Conservation (phyloP, 805 yeast species). For the Spathaspora girioi region DNA sequence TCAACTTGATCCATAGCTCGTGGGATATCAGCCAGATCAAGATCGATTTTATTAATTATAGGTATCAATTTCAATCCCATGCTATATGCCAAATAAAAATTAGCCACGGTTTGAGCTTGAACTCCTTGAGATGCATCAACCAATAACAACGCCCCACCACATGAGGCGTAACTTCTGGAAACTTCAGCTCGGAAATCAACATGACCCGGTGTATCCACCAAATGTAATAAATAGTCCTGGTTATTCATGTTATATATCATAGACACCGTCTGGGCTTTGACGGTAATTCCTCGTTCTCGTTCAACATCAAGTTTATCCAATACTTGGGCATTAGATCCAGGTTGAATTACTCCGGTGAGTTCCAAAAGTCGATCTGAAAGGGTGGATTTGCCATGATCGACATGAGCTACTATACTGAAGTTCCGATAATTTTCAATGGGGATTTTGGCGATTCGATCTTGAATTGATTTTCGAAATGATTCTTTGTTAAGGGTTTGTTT, state of each 20-base stretch:
- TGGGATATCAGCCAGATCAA: slow-evolving; percentile 82
- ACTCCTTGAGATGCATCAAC: slow-evolving; percentile 97
- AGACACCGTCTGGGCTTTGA: slow-evolving; percentile 94
- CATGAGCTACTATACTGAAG: slow-evolving; percentile 95
- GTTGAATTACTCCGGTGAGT: slow-evolving; percentile 80
- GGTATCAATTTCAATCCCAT: slow-evolving; percentile 81
- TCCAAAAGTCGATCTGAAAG: slow-evolving; percentile 84
- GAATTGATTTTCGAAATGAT: slow-evolving; percentile 28
- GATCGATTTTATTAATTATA: slow-evolving; percentile 86
- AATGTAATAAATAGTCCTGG: slow-evolving; percentile 76
- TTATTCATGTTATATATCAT: slow-evolving; percentile 75
- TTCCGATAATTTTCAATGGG: slow-evolving; percentile 83
- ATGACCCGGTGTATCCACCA: slow-evolving; percentile 97
- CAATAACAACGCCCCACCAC: slow-evolving; percentile 86
- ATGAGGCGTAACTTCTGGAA: slow-evolving; percentile 89
- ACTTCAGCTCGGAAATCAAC: slow-evolving; percentile 96
- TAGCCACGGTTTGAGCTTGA: slow-evolving; percentile 98
- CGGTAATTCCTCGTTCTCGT: slow-evolving; percentile 93
- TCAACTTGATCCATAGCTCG: slow-evolving; percentile 83
- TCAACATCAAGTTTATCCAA: slow-evolving; percentile 92
- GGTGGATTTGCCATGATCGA: slow-evolving; percentile 88
- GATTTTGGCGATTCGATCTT: slow-evolving; percentile 65
- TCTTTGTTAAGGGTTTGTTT: slow-evolving; percentile 29
- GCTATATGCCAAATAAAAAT: slow-evolving; percentile 85
- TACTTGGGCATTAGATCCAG: slow-evolving; percentile 76